phyloP scores from a whole-genome alignment of 2,329 filamentous ascomycete species.

The Pestalotiopsis sp. region DNA sequence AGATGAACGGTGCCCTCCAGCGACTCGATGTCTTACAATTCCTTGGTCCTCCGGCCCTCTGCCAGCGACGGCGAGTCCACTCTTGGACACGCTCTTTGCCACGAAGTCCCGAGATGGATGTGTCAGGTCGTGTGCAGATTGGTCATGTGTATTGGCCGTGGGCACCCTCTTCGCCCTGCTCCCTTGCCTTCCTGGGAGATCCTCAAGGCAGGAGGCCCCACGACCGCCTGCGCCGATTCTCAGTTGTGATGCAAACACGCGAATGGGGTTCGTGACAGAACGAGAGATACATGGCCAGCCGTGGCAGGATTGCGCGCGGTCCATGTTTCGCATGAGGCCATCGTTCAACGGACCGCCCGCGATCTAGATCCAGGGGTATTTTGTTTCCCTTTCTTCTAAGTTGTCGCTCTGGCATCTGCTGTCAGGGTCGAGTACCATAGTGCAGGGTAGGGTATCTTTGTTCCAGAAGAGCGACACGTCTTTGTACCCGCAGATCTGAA shows the following conservation, averaged over 20 bases:
- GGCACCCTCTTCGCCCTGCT: slow-evolving; percentile 17
- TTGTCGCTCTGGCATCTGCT: background rate
- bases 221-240: slow-evolving; percentile 31
- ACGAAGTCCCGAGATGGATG: slow-evolving; percentile 39
- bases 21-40: slow-evolving; percentile 52
- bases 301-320: slow-evolving; percentile 13
- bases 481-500: background rate
- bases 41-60: slow-evolving; percentile 38
- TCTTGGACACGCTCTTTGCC: slow-evolving; percentile 38
- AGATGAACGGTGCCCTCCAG: slow-evolving; percentile 40
- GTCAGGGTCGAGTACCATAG: background rate
- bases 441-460: background rate
- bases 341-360: slow-evolving; percentile 9
- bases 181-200: slow-evolving; percentile 12
- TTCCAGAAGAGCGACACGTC: background rate
- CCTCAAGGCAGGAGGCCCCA: slow-evolving; percentile 12
- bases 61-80: slow-evolving; percentile 28
- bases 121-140: slow-evolving; percentile 44
- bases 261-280: slow-evolving; percentile 22
- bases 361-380: slow-evolving; percentile 3
- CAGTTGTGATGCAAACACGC: slow-evolving; percentile 22
- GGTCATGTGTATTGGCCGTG: slow-evolving; percentile 32
- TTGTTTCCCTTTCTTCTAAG: background rate
- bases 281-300: slow-evolving; percentile 19
- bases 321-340: slow-evolving; percentile 17